Evolutionary conservation across 73 alveolate genomes (phyloP).

Genomic region (Diophrys sp.): DNA sequence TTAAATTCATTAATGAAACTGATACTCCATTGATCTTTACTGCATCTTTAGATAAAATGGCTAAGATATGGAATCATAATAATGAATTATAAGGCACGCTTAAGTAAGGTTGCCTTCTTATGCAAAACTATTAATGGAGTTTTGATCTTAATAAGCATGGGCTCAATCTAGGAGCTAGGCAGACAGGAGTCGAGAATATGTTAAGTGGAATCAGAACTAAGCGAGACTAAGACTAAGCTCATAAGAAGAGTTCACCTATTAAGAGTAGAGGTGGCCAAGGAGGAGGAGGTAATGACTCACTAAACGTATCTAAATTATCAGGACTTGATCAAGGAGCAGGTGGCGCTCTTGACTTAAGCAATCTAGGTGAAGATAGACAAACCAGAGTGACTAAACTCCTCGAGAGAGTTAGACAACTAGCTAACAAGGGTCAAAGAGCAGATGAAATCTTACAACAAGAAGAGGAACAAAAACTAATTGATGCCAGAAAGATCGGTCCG

Average conservation of each 20-base stretch:
- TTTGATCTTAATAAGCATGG: constrained; percentile 34
- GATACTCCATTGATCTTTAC: constrained; percentile 49
- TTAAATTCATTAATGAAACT: constrained; percentile 47
- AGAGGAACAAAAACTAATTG: constrained; percentile 8
- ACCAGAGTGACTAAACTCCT: constrained; percentile 16
- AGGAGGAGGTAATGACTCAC: constrained; percentile 6
- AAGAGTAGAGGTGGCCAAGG: not conserved
- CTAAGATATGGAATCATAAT: constrained; percentile 62
- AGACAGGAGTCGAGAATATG: constrained; percentile 47
- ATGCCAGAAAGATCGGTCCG: constrained; percentile 57
- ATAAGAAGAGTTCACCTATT: not conserved
- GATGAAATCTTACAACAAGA: constrained; percentile 1
- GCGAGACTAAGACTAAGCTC: constrained; percentile 46
- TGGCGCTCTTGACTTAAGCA: no score
- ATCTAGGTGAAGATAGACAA: constrained; percentile 4
- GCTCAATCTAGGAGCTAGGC: constrained; percentile 16
- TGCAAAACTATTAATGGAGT: constrained; percentile 41
- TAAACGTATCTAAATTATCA: not conserved
- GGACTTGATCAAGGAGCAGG: not conserved
- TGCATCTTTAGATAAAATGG: constrained; percentile 69
- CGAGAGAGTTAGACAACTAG: constrained; percentile 4
- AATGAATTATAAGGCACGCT: constrained; percentile 59
- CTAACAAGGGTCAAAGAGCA: constrained; percentile 9
- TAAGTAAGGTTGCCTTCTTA: constrained; percentile 51
- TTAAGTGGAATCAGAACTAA: constrained; percentile 39